Evolutionary conservation across 2,329 filamentous ascomycete genomes (phyloP).

Genomic region (Colletotrichum lupini): DNA sequence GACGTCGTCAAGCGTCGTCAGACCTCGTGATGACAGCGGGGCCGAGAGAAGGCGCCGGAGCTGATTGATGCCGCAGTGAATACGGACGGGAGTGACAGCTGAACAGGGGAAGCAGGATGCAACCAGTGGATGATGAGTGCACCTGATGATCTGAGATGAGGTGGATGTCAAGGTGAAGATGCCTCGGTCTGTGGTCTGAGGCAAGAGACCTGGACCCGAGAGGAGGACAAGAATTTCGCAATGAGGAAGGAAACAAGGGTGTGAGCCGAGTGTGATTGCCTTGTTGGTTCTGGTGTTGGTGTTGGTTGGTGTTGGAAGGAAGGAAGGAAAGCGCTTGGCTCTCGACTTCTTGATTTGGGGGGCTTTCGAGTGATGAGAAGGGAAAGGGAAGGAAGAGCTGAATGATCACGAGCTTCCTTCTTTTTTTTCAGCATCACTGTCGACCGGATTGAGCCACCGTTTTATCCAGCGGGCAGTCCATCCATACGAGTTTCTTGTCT

Average conservation of each 20-base stretch:
- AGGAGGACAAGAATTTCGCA: not conserved
- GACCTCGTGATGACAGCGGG: slow-evolving; percentile 19
- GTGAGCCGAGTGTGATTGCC: not conserved
- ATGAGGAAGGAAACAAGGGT: not conserved
- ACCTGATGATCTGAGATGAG: not conserved
- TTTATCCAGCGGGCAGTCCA: not conserved
- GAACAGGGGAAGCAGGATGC: slow-evolving; percentile 21
- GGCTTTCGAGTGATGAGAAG: not conserved
- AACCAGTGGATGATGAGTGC: not conserved
- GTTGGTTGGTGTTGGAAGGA: not conserved
- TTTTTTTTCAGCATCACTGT: not conserved
- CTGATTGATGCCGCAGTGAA: not conserved
- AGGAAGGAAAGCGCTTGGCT: slow-evolving; percentile 20
- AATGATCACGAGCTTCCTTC: slow-evolving; percentile 6
- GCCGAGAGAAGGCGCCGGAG: not conserved
- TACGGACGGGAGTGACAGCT: slow-evolving; percentile 3
- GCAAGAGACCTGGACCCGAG: not conserved
- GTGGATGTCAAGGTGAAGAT: slow-evolving; percentile 11
- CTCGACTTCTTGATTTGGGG: slow-evolving; percentile 7
- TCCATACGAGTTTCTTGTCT: not conserved
- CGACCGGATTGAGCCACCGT: slow-evolving; percentile 2
- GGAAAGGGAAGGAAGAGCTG: not conserved
- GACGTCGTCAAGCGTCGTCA: slow-evolving; percentile 14
- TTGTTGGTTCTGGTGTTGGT: not conserved
- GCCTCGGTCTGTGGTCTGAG: not conserved